Evolutionary conservation across 306 rosid species (phyloP), one percentile per base, ranked within the genome.

Genomic region (Ochetophila trinervis): DNA sequence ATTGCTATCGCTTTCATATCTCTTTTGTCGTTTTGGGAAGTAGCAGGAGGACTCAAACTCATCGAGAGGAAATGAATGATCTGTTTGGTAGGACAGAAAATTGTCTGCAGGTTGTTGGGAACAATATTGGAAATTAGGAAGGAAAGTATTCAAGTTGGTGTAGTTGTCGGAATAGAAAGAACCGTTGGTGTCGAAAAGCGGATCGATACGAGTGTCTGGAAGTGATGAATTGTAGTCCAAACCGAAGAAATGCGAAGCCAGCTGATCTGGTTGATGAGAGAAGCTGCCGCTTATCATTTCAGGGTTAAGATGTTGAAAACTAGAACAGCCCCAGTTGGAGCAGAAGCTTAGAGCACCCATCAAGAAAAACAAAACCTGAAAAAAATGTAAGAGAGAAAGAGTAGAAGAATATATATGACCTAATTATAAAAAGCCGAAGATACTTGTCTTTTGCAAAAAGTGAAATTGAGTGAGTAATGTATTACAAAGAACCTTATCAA

Each of bases 331-430:
- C 62, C 54, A 63, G 53, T 60, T 68, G 35, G 69, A 20, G 76
- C 48, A 58, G 21, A 68, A 69, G 45, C 66, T 63, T 30, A 74
- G 27, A 60, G 75, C 69, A 73, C 67, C 73, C 78, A 66, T 74
- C 57, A 62, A 49, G 58, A 54, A 10, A 27, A 37, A 11, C 21
- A 53, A 47, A 17, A 57, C 67, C 67, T 23, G 59, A 50, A 62
- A 30, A 37, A 18, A 60, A 40, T 27, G 13, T 19, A 56, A 62
- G 27, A 36, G 61, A 65, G 18, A 65, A 24, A 24, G 44, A 73
- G 64, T 44, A 48, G 20, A 12, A 40, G 45, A 9, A 40, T 40
- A 40, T 8, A 40, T 12, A 10, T 40, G n/a, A 40, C 45, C 45
- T 40, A 40, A 40, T n/a, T n/a, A n/a, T 9, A 40, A 10, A 27